A percentile compares a stretch with the other conserved stretches of the same genome.
These are phyloP conservation scores for Aureobasidium lini DNA, from an alignment of 2,329 filamentous ascomycete genomes.

Conservation along the genomic window DNA sequence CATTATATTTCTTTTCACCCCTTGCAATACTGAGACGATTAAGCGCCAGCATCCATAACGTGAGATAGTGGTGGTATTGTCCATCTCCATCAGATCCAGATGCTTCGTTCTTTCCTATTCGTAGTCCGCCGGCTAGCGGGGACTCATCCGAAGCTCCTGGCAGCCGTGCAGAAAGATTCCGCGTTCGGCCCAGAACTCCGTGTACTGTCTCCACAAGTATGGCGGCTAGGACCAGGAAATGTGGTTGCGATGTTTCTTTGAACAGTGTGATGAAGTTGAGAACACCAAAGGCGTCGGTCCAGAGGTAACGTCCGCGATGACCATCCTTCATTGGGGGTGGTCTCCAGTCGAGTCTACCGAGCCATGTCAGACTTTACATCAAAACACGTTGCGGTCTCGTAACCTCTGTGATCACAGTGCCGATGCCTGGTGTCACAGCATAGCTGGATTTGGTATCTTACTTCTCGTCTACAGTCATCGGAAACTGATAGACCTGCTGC, in stretches of 20 bases:
- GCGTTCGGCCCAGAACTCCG: slow-evolving; percentile 44
- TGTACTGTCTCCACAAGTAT: slow-evolving; percentile 47
- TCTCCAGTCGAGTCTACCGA: slow-evolving; percentile 7
- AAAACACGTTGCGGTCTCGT: not conserved
- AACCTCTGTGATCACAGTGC: not conserved
- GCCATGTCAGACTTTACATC: not conserved
- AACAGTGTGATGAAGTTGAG: slow-evolving; percentile 52
- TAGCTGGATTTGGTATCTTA: not conserved
- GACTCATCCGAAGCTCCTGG: slow-evolving; percentile 45
- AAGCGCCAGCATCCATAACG: slow-evolving; percentile 56
- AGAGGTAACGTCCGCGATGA: slow-evolving; percentile 13
- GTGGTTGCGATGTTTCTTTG: slow-evolving; percentile 30
- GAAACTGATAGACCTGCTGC: slow-evolving; percentile 14
- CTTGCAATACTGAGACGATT: slow-evolving; percentile 46
- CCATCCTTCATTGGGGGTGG: slow-evolving; percentile 8
- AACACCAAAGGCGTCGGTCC: slow-evolving; percentile 50
- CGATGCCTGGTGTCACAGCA: not conserved
- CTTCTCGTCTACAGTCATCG: not conserved
- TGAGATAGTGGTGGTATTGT: slow-evolving; percentile 56
- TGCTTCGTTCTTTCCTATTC: slow-evolving; percentile 50
- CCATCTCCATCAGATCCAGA: slow-evolving; percentile 48
- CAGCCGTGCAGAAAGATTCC: slow-evolving; percentile 41
- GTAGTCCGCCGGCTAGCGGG: slow-evolving; percentile 48
- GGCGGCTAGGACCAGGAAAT: slow-evolving; percentile 44
- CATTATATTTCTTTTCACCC: slow-evolving; percentile 41